phyloP scores from a whole-genome alignment of 805 yeast genomes.

The Wickerhamiella brachini region DNA sequence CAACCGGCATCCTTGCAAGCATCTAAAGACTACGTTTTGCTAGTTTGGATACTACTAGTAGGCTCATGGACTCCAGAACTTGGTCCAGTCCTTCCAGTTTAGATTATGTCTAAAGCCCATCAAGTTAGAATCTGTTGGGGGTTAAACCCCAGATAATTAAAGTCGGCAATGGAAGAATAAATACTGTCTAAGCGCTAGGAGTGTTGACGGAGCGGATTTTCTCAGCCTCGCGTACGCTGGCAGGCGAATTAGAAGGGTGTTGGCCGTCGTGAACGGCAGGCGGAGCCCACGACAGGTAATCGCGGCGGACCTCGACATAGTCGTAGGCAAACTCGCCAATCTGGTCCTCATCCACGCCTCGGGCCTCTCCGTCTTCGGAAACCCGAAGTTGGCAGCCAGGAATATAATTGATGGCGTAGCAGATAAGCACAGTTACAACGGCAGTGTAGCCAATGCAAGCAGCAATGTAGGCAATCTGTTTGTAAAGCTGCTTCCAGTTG shows the following conservation, averaged over 20 bases:
- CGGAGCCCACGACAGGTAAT: slow-evolving; percentile 38
- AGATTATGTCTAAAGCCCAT: too few species aligned
- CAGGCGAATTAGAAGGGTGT: neutral
- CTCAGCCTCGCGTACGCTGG: slow-evolving; percentile 1
- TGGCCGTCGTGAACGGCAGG: slow-evolving; percentile 14
- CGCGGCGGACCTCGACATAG: slow-evolving; percentile 91
- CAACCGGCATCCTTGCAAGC: too few species aligned
- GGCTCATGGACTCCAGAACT: too few species aligned
- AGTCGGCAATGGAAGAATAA: neutral
- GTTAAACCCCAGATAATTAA: too few species aligned
- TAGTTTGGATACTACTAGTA: too few species aligned
- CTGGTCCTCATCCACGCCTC: slow-evolving; percentile 91
- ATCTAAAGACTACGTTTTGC: too few species aligned
- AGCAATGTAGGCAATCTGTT: slow-evolving; percentile 68
- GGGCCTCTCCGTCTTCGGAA: slow-evolving; percentile 69
- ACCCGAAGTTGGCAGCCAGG: slow-evolving; percentile 78
- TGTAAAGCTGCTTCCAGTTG: slow-evolving; percentile 82
- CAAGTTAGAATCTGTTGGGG: too few species aligned
- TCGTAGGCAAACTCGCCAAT: slow-evolving; percentile 98
- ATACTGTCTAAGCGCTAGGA: neutral
- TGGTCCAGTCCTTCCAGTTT: too few species aligned
- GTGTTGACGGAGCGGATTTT: slow-evolving; percentile 1
- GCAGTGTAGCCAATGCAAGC: slow-evolving; percentile 66
- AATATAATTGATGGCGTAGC: slow-evolving; percentile 56
- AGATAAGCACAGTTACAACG: slow-evolving; percentile 63